phyloP scores from a whole-genome alignment of 164 flowering plant genomes.

The Buxus sempervirens region DNA sequence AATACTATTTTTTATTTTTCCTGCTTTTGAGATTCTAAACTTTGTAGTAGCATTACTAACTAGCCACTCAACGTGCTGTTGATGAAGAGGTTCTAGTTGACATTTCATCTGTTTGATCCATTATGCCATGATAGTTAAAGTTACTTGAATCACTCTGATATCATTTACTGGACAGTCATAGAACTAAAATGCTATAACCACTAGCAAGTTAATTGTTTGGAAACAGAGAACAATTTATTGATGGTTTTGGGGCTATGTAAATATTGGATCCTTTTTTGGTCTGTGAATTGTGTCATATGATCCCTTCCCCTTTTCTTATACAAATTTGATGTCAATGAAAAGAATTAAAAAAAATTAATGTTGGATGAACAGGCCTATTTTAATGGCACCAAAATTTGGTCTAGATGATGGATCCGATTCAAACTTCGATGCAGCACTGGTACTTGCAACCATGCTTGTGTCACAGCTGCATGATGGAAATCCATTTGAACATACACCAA shows the following conservation, averaged over 20 bases:
- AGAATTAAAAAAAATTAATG: constrained; percentile 4
- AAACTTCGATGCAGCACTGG: constrained; percentile 82
- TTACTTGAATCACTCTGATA: background rate
- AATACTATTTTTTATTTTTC: background rate
- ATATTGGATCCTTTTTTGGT: background rate
- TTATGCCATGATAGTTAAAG: background rate
- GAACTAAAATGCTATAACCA: background rate
- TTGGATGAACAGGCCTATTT: constrained; percentile 67
- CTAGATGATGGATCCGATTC: constrained; percentile 66
- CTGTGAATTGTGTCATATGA: no score
- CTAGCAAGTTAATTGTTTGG: background rate
- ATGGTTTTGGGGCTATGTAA: background rate
- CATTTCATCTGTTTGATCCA: background rate
- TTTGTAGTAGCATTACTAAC: no score
- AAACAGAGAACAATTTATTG: background rate
- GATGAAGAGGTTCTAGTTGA: background rate
- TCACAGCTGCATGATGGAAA: constrained; percentile 68
- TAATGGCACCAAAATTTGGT: constrained; percentile 93
- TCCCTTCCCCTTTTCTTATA: no score
- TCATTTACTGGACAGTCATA: background rate
- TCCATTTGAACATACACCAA: constrained; percentile 38
- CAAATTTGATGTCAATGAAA: constrained; percentile 8
- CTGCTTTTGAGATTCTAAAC: no score
- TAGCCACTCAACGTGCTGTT: background rate
- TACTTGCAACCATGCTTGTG: constrained; percentile 88